A percentile compares a stretch with the other conserved stretches of the same genome.
Evolutionary conservation across 2,329 filamentous ascomycete species (phyloP).

Genomic region (Xylariales sp.): DNA sequence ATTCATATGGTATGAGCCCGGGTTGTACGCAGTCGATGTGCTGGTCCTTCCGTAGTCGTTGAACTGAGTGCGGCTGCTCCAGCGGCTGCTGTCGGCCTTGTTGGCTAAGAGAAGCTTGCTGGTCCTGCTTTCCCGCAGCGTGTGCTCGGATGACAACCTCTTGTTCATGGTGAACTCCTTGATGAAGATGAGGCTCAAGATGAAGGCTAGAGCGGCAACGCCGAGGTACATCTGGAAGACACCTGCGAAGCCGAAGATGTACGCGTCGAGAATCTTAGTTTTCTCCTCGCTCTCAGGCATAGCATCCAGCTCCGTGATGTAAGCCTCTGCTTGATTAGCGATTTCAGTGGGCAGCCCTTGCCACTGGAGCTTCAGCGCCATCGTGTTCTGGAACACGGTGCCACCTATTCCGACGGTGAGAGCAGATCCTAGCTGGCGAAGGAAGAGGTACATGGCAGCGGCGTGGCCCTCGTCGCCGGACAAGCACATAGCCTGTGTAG

Average conservation of each 20-base stretch:
- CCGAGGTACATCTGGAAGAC: background rate
- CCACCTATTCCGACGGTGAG: conserved; percentile 34
- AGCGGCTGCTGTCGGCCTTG: too few relatives aligned
- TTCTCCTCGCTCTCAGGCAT: background rate
- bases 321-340: conserved; percentile 18
- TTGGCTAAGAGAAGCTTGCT: background rate
- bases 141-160: background rate
- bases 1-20: too few relatives aligned
- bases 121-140: background rate
- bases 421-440: conserved; percentile 33
- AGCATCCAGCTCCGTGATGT: conserved; percentile 8
- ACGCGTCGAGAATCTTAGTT: background rate
- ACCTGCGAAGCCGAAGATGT: background rate
- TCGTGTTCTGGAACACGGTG: conserved; percentile 35
- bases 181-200: background rate
- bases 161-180: background rate
- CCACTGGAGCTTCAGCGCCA: conserved; percentile 24
- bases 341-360: conserved; percentile 24
- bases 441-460: conserved; percentile 26
- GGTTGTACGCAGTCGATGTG: too few relatives aligned
- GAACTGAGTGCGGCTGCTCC: too few relatives aligned
- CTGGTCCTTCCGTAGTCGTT: too few relatives aligned
- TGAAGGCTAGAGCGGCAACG: background rate
- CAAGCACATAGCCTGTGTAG: conserved; percentile 31
- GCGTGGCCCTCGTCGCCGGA: conserved; percentile 6